Conservation (phyloP, 345 rosid genomes). For the Microcos paniculata region DNA sequence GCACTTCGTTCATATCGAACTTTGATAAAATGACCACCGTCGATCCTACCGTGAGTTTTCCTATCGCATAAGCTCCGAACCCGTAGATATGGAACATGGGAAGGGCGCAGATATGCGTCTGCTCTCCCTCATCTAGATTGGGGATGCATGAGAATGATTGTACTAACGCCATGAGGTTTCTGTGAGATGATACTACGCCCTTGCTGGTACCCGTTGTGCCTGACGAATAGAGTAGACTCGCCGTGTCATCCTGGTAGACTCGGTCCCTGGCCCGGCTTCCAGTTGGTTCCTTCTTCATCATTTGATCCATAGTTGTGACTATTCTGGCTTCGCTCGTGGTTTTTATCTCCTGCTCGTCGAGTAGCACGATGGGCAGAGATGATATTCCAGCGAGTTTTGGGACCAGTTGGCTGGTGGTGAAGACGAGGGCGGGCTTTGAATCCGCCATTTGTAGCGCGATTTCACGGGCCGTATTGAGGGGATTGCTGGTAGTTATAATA, state of each 20-base stretch:
- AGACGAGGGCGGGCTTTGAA: constrained; percentile 68
- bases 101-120: constrained; percentile 61
- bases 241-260: constrained; percentile 70
- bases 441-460: constrained; percentile 63
- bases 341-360: constrained; percentile 32
- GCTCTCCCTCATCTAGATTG: constrained; percentile 31
- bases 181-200: constrained; percentile 75
- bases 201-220: constrained; percentile 89
- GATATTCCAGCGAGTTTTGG: constrained; percentile 56
- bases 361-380: constrained; percentile 52
- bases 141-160: constrained; percentile 34
- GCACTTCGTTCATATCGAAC: constrained; percentile 65
- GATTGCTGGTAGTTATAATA: constrained; percentile 76
- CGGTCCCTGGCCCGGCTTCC: constrained; percentile 49
- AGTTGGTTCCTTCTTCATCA: constrained; percentile 42
- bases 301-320: constrained; percentile 41
- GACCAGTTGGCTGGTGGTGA: constrained; percentile 56
- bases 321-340: constrained; percentile 19
- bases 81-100: constrained; percentile 95
- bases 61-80: constrained; percentile 58
- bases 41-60: constrained; percentile 59
- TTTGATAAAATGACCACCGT: constrained; percentile 63
- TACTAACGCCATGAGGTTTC: constrained; percentile 64
- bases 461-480: constrained; percentile 72
- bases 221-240: constrained; percentile 83